Evolutionary conservation across 2,329 filamentous ascomycete species (phyloP).

Genomic region (Penicillium rolfsii): DNA sequence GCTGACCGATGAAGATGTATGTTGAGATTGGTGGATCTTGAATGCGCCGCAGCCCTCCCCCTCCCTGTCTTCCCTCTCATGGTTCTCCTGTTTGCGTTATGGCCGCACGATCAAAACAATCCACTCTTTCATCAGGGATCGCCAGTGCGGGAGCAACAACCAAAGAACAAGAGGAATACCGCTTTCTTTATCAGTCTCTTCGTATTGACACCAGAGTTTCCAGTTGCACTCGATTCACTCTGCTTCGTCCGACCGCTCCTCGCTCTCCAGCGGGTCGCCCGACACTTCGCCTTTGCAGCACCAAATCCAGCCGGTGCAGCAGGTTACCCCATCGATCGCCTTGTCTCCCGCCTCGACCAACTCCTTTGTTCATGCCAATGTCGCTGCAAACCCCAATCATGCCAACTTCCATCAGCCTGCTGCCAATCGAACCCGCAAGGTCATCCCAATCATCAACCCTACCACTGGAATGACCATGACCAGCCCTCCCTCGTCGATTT

Average conservation of each 20-base stretch:
- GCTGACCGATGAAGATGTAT: slow-evolving; percentile 90
- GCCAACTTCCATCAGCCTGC: slow-evolving; percentile 90
- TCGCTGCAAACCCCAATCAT: slow-evolving; percentile 67
- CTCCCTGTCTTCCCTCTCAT: not conserved
- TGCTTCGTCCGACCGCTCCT: slow-evolving; percentile 86
- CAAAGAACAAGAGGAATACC: not conserved
- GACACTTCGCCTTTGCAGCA: slow-evolving; percentile 90
- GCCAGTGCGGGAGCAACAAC: not conserved
- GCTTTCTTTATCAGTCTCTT: not conserved
- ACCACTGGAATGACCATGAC: slow-evolving; percentile 85
- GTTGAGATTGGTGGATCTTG: slow-evolving; percentile 27
- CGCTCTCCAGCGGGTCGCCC: slow-evolving; percentile 90
- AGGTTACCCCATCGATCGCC: slow-evolving; percentile 71
- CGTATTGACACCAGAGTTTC: slow-evolving; percentile 22
- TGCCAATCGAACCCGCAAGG: slow-evolving; percentile 86
- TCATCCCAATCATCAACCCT: slow-evolving; percentile 97
- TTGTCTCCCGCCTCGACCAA: slow-evolving; percentile 66
- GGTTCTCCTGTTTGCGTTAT: not conserved
- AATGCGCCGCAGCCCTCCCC: not conserved
- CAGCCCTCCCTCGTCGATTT: slow-evolving; percentile 78
- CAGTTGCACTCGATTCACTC: slow-evolving; percentile 92
- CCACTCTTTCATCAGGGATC: not conserved
- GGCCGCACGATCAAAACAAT: not conserved
- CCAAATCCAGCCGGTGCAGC: slow-evolving; percentile 71
- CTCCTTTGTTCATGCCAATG: slow-evolving; percentile 65